Percentiles rank a stretch among this genome's conserved stretches.
These are phyloP conservation scores for Alternaria conjuncta DNA, from an alignment of 2,329 filamentous ascomycete species.

Conservation along the genomic window DNA sequence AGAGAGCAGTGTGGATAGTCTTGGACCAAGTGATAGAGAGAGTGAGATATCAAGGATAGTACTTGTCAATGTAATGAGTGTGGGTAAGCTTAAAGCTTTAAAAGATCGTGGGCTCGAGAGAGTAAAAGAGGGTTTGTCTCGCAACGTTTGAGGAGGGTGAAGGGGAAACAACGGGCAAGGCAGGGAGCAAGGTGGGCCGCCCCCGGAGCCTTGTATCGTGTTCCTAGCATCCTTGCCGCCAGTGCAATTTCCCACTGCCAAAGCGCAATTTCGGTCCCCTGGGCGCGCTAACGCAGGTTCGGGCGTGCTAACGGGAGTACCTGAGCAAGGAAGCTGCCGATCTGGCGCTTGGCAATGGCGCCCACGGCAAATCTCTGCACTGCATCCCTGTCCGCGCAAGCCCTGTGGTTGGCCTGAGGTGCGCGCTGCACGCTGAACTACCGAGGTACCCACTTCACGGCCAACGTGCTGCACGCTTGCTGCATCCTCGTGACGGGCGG, in stretches of 20 bases:
- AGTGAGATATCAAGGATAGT: conserved; percentile 1
- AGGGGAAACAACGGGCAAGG: conserved; percentile 22
- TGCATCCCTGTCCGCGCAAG: neutral
- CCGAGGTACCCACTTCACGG: neutral
- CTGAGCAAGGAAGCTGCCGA: conserved; percentile 15
- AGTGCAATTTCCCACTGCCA: conserved; percentile 27
- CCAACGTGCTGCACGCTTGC: neutral
- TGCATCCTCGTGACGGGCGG: neutral
- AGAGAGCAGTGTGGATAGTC: conserved; percentile 23
- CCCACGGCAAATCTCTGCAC: neutral
- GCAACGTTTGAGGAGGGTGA: conserved; percentile 25
- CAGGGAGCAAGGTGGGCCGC: conserved; percentile 4
- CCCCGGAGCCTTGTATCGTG: conserved; percentile 14
- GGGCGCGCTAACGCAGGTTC: conserved; percentile 13
- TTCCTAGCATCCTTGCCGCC: conserved; percentile 33
- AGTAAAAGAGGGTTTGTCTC: conserved; percentile 20
- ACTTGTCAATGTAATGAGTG: neutral
- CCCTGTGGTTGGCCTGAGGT: neutral
- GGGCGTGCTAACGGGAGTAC: conserved; percentile 9
- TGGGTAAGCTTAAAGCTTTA: conserved; percentile 13
- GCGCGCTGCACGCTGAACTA: neutral
- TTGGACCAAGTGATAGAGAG: neutral
- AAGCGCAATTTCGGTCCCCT: neutral
- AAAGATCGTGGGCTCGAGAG: neutral
- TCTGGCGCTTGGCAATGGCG: neutral